Evolutionary conservation across 768 basidiomycete genomes (phyloP).

Genomic region (Lyophyllum shimeji): DNA sequence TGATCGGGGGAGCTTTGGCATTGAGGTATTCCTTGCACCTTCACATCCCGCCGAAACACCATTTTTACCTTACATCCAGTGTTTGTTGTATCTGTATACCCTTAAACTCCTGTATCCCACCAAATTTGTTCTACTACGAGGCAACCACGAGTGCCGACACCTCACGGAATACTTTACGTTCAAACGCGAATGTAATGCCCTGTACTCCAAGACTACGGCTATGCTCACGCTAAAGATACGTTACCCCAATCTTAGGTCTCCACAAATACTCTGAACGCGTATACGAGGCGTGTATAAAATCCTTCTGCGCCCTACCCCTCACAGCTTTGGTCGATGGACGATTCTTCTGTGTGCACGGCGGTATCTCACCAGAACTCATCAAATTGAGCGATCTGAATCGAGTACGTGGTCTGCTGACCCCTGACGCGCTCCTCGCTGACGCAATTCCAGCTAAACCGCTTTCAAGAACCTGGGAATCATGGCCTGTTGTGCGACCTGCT

Average conservation of each 20-base stretch:
- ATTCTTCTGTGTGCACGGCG: conserved; percentile 98
- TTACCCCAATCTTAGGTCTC: conserved; percentile 49
- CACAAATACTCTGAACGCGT: conserved; percentile 87
- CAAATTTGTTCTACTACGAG: conserved; percentile 81
- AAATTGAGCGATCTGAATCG: conserved; percentile 71
- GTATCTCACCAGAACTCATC: conserved; percentile 84
- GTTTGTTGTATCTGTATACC: conserved; percentile 89
- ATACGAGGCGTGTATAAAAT: conserved; percentile 90
- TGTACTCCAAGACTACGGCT: too few relatives aligned
- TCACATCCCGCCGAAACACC: not conserved
- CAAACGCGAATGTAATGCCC: conserved; percentile 84
- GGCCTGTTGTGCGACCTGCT: conserved; percentile 93
- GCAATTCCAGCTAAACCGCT: conserved; percentile 81
- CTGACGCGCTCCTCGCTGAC: conserved; percentile 6
- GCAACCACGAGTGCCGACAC: conserved; percentile 97
- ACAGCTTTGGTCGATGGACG: conserved; percentile 91
- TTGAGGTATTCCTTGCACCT: conserved; percentile 38
- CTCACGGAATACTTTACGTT: conserved; percentile 98
- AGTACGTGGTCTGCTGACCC: conserved; percentile 38
- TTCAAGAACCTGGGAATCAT: conserved; percentile 88
- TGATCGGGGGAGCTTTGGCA: conserved; percentile 91
- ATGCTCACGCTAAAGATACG: not conserved
- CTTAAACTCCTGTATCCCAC: conserved; percentile 90
- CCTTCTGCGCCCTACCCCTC: conserved; percentile 89
- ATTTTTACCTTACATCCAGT: conserved; percentile 43